Evolutionary conservation across 2,329 filamentous ascomycete genomes (phyloP).

Genomic region (Hymenoscyphus albidus): DNA sequence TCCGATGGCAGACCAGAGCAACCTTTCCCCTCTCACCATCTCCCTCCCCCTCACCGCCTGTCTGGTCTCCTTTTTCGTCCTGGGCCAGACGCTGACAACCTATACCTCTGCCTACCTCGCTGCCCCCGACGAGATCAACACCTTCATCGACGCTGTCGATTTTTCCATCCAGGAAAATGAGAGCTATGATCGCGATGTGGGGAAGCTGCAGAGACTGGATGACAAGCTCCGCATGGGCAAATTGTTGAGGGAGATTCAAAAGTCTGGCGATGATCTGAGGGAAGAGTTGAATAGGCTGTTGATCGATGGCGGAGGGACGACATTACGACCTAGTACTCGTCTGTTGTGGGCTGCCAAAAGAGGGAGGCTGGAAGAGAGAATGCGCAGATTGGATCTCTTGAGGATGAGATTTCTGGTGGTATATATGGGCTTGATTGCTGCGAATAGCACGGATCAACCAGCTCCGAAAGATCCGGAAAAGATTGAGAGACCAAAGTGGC

Average conservation of each 20-base stretch:
- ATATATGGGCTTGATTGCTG: conserved; percentile 57
- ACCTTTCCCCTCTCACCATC: conserved; percentile 38
- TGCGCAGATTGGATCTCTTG: conserved; percentile 56
- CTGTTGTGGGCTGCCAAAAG: conserved; percentile 57
- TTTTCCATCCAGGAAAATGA: conserved; percentile 60
- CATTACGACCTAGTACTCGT: conserved; percentile 47
- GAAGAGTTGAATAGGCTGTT: conserved; percentile 55
- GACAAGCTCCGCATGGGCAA: conserved; percentile 58
- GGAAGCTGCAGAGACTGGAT: conserved; percentile 54
- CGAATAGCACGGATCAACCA: conserved; percentile 30
- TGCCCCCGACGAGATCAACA: conserved; percentile 54
- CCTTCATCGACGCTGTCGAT: conserved; percentile 57
- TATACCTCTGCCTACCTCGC: conserved; percentile 54
- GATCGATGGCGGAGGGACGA: conserved; percentile 43
- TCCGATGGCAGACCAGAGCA: conserved; percentile 31
- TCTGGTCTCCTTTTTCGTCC: conserved; percentile 51
- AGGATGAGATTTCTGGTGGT: conserved; percentile 62
- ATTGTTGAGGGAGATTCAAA: conserved; percentile 60
- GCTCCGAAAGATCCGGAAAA: conserved; percentile 27
- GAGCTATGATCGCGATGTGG: conserved; percentile 58
- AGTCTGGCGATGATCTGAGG: conserved; percentile 55
- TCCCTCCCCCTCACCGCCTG: conserved; percentile 56
- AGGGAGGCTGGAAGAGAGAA: conserved; percentile 51
- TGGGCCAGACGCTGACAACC: conserved; percentile 48
- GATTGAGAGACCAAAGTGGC: conserved; percentile 21